Percentiles rank a stretch among this genome's conserved stretches.
Conservation (phyloP, 306 rosid genomes). For the Crotalaria pallida region DNA sequence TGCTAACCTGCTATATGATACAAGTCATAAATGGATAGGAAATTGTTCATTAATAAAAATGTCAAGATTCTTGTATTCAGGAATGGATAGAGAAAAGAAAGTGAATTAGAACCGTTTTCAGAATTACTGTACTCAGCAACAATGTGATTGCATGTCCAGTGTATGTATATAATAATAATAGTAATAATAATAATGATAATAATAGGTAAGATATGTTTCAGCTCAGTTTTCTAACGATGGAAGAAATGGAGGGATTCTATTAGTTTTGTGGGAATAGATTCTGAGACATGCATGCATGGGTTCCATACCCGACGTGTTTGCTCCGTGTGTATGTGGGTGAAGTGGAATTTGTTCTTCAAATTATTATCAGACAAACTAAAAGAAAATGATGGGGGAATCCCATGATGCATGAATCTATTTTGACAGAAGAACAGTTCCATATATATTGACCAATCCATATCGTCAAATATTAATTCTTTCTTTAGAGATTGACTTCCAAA, state of each 20-base stretch:
- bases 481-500: background rate
- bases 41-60: no score
- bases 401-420: background rate
- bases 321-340: background rate
- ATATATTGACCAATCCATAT: background rate
- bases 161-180: no score
- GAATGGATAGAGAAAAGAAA: no score
- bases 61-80: no score
- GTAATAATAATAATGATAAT: no score
- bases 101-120: no score
- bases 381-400: background rate
- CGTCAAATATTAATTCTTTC: background rate
- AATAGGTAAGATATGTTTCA: background rate
- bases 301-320: background rate
- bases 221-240: background rate
- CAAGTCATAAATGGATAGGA: no score
- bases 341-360: slow-evolving; percentile 12
- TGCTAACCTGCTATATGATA: no score
- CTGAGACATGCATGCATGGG: background rate
- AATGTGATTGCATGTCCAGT: background rate
- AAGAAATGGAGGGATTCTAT: slow-evolving; percentile 9
- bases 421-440: background rate
- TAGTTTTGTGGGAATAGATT: slow-evolving; percentile 3
- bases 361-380: background rate
- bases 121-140: no score